Conservation (phyloP, 2,329 filamentous ascomycete genomes). For the Venturia pyrina region DNA sequence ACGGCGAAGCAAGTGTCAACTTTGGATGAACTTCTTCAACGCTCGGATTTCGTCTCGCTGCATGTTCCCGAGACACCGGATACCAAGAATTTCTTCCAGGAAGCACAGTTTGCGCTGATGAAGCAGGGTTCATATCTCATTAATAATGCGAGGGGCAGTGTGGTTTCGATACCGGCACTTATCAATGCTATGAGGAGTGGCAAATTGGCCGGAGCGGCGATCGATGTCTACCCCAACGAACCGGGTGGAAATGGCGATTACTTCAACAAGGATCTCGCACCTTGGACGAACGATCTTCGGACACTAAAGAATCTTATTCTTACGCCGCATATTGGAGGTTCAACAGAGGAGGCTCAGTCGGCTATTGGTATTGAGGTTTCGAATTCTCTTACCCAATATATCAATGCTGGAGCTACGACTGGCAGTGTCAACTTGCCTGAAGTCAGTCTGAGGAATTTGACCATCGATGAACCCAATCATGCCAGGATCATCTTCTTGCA, state of each 20-base stretch:
- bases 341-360: slow-evolving; percentile 93
- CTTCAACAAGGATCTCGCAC: slow-evolving; percentile 69
- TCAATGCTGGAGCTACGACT: slow-evolving; percentile 86
- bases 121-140: slow-evolving; percentile 88
- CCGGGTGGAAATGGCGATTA: slow-evolving; percentile 91
- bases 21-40: slow-evolving; percentile 63
- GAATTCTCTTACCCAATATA: slow-evolving; percentile 81
- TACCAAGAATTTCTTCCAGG: slow-evolving; percentile 87
- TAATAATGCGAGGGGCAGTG: slow-evolving; percentile 87
- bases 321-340: slow-evolving; percentile 93
- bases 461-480: slow-evolving; percentile 78
- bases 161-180: slow-evolving; percentile 87
- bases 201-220: slow-evolving; percentile 84
- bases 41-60: slow-evolving; percentile 85
- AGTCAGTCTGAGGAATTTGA: slow-evolving; percentile 79
- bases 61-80: slow-evolving; percentile 92
- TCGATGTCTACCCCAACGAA: slow-evolving; percentile 93
- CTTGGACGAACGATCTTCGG: slow-evolving; percentile 77
- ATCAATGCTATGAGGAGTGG: slow-evolving; percentile 78
- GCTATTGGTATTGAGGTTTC: slow-evolving; percentile 92
- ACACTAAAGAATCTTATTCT: slow-evolving; percentile 85
- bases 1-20: slow-evolving; percentile 74
- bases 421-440: slow-evolving; percentile 97
- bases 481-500: slow-evolving; percentile 95
- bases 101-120: slow-evolving; percentile 73